Percentiles rank a stretch among this genome's conserved stretches.
phyloP scores from a whole-genome alignment of 2,329 filamentous ascomycete genomes.

The Incumbomyces delicatus region DNA sequence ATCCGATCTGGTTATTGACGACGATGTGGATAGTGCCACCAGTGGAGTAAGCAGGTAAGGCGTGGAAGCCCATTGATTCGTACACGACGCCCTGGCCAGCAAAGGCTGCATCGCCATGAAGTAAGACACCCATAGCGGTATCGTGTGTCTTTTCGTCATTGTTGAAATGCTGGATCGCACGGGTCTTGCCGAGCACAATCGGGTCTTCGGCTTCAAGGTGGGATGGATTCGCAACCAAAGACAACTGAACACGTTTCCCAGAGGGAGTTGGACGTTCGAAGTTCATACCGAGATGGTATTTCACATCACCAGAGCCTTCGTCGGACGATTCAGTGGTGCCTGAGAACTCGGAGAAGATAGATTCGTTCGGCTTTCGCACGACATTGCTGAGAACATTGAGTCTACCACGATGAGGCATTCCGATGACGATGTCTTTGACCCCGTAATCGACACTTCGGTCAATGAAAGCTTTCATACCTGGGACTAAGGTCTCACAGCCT shows the following conservation, averaged over 20 bases:
- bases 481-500: conserved; percentile 91
- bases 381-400: conserved; percentile 97
- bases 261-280: conserved; percentile 97
- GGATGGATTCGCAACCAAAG: conserved; percentile 94
- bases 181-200: conserved; percentile 92
- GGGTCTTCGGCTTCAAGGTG: conserved; percentile 97
- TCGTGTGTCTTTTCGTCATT: conserved; percentile 82
- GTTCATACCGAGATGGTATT: conserved; percentile 99
- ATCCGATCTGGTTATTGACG: conserved; percentile 99
- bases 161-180: conserved; percentile 98
- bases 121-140: conserved; percentile 87
- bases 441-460: conserved; percentile 97
- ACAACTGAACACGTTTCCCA: conserved; percentile 98
- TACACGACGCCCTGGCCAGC: conserved; percentile 96
- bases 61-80: conserved; percentile 96
- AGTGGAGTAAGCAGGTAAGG: conserved; percentile 89
- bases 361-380: conserved; percentile 97
- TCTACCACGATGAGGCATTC: conserved; percentile 97
- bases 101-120: conserved; percentile 96
- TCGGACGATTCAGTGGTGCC: conserved; percentile 79
- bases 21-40: conserved; percentile 95
- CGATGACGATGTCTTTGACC: conserved; percentile 98
- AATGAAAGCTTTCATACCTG: conserved; percentile 98
- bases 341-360: conserved; percentile 97
- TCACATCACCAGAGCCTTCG: conserved; percentile 96